Evolutionary conservation across 169 alveolate species (phyloP), one percentile per base, ranked within the genome.

Genomic region (Eimeria necatrix): DNA sequence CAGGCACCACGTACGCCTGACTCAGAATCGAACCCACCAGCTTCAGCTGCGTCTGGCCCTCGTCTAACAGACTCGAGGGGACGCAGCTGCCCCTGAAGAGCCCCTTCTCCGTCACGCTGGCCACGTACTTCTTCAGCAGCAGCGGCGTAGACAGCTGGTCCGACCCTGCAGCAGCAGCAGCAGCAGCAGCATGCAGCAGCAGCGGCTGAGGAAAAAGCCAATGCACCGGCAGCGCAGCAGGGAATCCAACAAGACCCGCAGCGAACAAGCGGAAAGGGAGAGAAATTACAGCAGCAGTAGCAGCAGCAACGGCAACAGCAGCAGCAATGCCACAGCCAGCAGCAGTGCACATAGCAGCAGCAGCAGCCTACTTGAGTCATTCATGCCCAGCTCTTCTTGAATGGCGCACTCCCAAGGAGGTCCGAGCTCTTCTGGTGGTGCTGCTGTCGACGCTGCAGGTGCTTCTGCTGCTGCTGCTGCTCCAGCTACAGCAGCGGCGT

Each of bases 371-470:
- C 90, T 10, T 18, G 90, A 22, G 53, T 81, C 90, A 20, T 81
- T 81, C 90, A 81, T 81, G 32, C 90, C 90, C 48, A 81, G 53
- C 73, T 81, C 90, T 51, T 81, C 90, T 51, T 81, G 90, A 22
- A 81, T 51, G 53, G 90, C 90, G 53, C 90, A 81, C 53, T 81
- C 90, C 90, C 90, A 81, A 22, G 90, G 90, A 12, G 90, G 90
- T 20, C 59, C 90, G 7, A 52, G 7, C 52, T 81, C 74, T 6
- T 32, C 73, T 53, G 90, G n/a, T 46, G 88, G 49, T 78, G 88
- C 88, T 78, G 88, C 41, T n/a, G 48, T 68, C 7, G 88, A 10
- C 9, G 86, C 60, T 8, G 26, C 41, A 4, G 22, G 61, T 46
- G 61, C 86, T 22, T 26, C 86, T 46, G 64, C 86, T 76, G 86